Percentiles rank a stretch among this genome's conserved stretches.
Conservation (phyloP, 1,284 basidiomycete genomes). For the Phylloporus sp. region DNA sequence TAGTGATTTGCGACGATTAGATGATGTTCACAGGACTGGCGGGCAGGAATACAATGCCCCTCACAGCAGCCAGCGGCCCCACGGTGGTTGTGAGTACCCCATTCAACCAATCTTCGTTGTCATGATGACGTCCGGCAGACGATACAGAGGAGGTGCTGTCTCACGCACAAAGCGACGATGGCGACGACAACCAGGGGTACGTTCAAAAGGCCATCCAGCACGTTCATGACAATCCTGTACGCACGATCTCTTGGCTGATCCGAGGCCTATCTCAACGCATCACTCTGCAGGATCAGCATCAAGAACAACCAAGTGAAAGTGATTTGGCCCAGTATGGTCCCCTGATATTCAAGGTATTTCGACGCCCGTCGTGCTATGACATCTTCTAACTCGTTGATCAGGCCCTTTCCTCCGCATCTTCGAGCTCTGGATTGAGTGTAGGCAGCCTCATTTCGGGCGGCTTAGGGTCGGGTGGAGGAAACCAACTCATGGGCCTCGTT, state of each 20-base stretch:
- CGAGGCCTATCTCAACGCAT: conserved; percentile 4
- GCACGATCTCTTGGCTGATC: conserved; percentile 1
- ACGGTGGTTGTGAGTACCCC: conserved; percentile 43
- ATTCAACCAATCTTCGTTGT: not conserved
- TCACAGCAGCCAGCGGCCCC: conserved; percentile 43
- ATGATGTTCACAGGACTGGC: conserved; percentile 54
- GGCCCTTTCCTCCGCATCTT: conserved; percentile 30
- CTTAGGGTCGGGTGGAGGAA: conserved; percentile 53
- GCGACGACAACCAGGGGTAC: conserved; percentile 17
- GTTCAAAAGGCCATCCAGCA: conserved; percentile 33
- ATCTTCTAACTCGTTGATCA: conserved; percentile 22
- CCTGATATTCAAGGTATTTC: conserved; percentile 28
- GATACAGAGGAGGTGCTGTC: conserved; percentile 64
- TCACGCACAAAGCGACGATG: conserved; percentile 38
- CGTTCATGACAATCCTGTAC: conserved; percentile 33
- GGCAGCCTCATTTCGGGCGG: conserved; percentile 43
- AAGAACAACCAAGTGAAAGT: conserved; percentile 21
- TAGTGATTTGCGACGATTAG: conserved; percentile 18
- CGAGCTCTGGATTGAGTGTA: conserved; percentile 30
- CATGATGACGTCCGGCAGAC: conserved; percentile 48
- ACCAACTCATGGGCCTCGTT: conserved; percentile 78
- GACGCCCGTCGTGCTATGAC: not conserved
- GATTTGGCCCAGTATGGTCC: conserved; percentile 33
- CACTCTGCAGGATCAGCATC: conserved; percentile 24
- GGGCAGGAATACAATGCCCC: conserved; percentile 68